Base-by-base conservation (phyloP, 179 eudicot species). In the Dionaea muscipula region DNA sequence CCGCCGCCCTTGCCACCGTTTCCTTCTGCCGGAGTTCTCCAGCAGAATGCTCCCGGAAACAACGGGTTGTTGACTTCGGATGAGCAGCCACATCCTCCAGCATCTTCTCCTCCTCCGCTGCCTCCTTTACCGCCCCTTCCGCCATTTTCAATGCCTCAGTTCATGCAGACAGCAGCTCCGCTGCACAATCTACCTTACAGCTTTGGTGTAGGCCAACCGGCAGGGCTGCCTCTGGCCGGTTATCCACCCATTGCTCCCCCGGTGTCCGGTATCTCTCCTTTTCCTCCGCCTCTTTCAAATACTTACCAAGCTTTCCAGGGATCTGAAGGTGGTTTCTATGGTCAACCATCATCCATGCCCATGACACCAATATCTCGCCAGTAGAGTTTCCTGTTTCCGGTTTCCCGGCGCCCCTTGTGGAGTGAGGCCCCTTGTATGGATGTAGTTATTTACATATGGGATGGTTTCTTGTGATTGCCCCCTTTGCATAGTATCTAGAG, bases 291-390 rank as follows among this genome's bases (percentile, higher is more conserved):
- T 37, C 75, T 77, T 0, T 40, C 55, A 43, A 70, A 62, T 51
- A 69, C 78, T 11, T 78, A 74, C 66, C 86, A 65, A 50, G 75
- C 53, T 48, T 79, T 67, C 53, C 81, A 74, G 50, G 83, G 73
- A 50, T 36, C 78, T 7, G 87, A 83, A 33, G 72, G 82, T 22
- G 78, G 76, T 33, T 81, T 75, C 54, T 86, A 83, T 46, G 53
- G 62, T 51, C 76, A 73, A 40, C 71, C 80, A 8, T 67, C 82
- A 1, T 72, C 82, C n/a, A 55, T 79, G 50, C 74, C 87, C 8
- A 85, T 82, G 94, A 72, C 89, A 17, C 82, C 86, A 0, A 63
- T 73, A 40, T 69, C 80, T 33, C 71, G 79, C 51, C 95, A 78
- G 63, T 71, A 31, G 53, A 25, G 22, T 18, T 43, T 43, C 19